A percentile compares a stretch with the other conserved stretches of the same genome.
phyloP scores from a whole-genome alignment of 2,329 filamentous ascomycete genomes.

The Metarhizium anisopliae region DNA sequence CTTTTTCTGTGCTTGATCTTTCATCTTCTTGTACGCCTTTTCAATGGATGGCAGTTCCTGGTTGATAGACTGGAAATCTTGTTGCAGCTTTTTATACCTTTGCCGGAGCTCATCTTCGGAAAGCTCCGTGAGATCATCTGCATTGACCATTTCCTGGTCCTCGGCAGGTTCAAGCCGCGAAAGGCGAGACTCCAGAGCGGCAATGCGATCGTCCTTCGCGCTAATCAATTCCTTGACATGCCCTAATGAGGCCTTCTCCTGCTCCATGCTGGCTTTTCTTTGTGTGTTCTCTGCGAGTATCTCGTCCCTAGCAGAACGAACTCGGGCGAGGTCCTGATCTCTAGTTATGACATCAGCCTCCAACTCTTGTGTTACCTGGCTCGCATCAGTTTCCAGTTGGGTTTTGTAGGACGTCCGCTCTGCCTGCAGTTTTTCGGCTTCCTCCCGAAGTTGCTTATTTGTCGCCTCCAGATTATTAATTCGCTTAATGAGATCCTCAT shows the following conservation, averaged over 20 bases:
- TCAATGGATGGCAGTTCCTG: conserved; percentile 85
- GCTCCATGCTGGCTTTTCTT: conserved; percentile 69
- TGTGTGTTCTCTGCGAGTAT: conserved; percentile 72
- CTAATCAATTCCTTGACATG: conserved; percentile 73
- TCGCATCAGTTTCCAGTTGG: conserved; percentile 73
- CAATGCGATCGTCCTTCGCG: conserved; percentile 72
- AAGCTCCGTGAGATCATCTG: conserved; percentile 45
- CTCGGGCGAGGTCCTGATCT: conserved; percentile 77
- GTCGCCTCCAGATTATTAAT: conserved; percentile 87
- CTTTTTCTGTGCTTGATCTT: conserved; percentile 77
- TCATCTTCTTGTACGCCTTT: conserved; percentile 82
- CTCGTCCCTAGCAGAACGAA: conserved; percentile 79
- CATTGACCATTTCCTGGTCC: conserved; percentile 35
- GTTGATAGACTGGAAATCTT: conserved; percentile 75
- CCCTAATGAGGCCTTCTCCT: conserved; percentile 58
- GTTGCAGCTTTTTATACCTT: conserved; percentile 66
- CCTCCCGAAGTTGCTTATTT: conserved; percentile 76
- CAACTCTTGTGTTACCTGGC: conserved; percentile 62
- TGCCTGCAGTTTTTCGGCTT: conserved; percentile 74
- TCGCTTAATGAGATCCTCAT: conserved; percentile 85
- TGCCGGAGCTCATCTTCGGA: conserved; percentile 61
- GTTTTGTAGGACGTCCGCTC: conserved; percentile 77
- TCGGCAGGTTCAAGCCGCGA: conserved; percentile 53
- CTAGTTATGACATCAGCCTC: conserved; percentile 73
- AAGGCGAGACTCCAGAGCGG: conserved; percentile 73